Percentiles rank a stretch among this genome's conserved stretches.
These are phyloP conservation scores for Pythium pyrilobum DNA, from an alignment of 352 stramenopile species.

Conservation along the genomic window DNA sequence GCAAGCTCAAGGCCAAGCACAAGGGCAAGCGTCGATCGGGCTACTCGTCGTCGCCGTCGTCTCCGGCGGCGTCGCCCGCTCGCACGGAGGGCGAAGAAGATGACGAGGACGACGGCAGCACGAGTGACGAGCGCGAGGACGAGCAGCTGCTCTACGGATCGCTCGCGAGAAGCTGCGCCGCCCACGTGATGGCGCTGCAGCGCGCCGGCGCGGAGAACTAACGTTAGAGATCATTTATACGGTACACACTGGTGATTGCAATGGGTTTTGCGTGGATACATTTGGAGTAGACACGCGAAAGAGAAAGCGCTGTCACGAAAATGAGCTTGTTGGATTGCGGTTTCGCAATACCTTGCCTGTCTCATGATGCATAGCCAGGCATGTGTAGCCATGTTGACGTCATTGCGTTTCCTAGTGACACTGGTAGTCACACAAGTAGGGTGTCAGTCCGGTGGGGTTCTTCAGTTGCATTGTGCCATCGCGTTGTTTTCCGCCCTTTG, in stretches of 20 bases:
- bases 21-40: not conserved
- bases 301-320: no score
- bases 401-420: not conserved
- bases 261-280: not conserved
- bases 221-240: not conserved
- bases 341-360: not conserved
- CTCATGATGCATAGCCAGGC: conserved; percentile 1
- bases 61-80: not conserved
- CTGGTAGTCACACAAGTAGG: not conserved
- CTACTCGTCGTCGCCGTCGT: no score
- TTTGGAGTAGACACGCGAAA: not conserved
- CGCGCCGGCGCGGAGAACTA: conserved; percentile 19
- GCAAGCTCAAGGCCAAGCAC: no score
- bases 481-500: no score
- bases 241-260: not conserved
- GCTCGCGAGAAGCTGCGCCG: conserved; percentile 48
- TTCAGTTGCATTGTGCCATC: not conserved
- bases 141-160: conserved; percentile 53
- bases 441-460: not conserved
- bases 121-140: conserved; percentile 49
- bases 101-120: conserved; percentile 48
- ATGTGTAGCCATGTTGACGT: conserved; percentile 4
- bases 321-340: not conserved
- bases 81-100: conserved; percentile 14
- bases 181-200: conserved; percentile 54